Conservation (phyloP, 1,284 basidiomycete species). For the Apiotrichum sp. region DNA sequence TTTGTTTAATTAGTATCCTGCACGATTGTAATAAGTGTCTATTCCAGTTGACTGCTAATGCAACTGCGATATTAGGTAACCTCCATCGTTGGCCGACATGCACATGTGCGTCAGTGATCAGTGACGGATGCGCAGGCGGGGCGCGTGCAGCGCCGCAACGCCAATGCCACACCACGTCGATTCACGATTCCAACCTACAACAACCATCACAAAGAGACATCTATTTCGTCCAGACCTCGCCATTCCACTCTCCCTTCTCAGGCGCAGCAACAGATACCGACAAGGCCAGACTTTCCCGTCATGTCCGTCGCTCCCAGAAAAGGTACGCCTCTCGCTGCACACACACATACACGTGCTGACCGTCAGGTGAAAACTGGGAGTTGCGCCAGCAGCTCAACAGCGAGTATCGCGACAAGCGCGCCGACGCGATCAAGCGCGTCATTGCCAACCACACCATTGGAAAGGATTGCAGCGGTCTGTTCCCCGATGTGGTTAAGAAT, state of each 20-base stretch:
- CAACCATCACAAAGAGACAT: not conserved
- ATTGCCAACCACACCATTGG: conserved; percentile 95
- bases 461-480: conserved; percentile 93
- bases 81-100: no score
- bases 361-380: conserved; percentile 79
- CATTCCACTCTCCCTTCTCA: no score
- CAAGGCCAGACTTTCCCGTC: not conserved
- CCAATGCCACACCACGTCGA: not conserved
- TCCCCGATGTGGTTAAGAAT: conserved; percentile 97
- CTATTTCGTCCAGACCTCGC: not conserved
- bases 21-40: no score
- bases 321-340: conserved; percentile 13
- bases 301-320: conserved; percentile 33
- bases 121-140: no score
- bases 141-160: not conserved
- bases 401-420: conserved; percentile 88
- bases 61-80: no score
- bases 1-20: no score
- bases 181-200: not conserved
- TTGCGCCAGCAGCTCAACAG: conserved; percentile 91
- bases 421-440: conserved; percentile 96
- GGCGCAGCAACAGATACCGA: no score
- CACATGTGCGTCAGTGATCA: no score
- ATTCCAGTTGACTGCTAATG: no score
- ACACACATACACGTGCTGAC: not conserved